These are phyloP conservation scores for Parmelia sp. DNA, from an alignment of 495 filamentous ascomycete species.

Conservation along the genomic window DNA sequence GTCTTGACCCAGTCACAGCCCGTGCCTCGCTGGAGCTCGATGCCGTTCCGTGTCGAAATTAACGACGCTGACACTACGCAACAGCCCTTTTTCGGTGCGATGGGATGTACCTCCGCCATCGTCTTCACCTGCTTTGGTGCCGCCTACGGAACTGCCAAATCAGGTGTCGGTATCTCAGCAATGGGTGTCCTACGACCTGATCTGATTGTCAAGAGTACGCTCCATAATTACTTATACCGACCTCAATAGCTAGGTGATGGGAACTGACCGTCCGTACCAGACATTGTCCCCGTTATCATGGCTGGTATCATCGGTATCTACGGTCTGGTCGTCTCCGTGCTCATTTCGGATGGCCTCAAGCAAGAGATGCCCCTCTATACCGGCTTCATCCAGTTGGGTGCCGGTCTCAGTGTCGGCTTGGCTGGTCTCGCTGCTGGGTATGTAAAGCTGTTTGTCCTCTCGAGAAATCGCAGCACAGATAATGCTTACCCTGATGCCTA, in stretches of 20 bases:
- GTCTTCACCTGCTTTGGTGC: conserved; percentile 99
- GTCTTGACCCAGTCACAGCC: conserved; percentile 17
- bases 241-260: background rate
- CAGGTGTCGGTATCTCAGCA: conserved; percentile 94
- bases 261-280: conserved; percentile 38
- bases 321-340: conserved; percentile 94
- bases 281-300: conserved; percentile 99
- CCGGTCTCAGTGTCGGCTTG: conserved; percentile 92
- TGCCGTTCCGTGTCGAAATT: conserved; percentile 16
- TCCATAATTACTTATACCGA: background rate
- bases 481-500: conserved; percentile 23
- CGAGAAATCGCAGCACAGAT: conserved; percentile 3
- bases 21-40: conserved; percentile 4
- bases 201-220: conserved; percentile 98
- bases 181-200: conserved; percentile 98
- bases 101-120: conserved; percentile 97
- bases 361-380: conserved; percentile 85
- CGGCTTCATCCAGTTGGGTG: conserved; percentile 94
- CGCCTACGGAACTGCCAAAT: conserved; percentile 98
- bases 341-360: conserved; percentile 85
- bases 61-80: conserved; percentile 25
- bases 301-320: conserved; percentile 99
- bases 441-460: conserved; percentile 20
- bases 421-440: conserved; percentile 94
- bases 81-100: conserved; percentile 97